These are phyloP conservation scores for Scedosporium aurantiacum DNA, from an alignment of 2,329 filamentous ascomycete species.

Conservation along the genomic window DNA sequence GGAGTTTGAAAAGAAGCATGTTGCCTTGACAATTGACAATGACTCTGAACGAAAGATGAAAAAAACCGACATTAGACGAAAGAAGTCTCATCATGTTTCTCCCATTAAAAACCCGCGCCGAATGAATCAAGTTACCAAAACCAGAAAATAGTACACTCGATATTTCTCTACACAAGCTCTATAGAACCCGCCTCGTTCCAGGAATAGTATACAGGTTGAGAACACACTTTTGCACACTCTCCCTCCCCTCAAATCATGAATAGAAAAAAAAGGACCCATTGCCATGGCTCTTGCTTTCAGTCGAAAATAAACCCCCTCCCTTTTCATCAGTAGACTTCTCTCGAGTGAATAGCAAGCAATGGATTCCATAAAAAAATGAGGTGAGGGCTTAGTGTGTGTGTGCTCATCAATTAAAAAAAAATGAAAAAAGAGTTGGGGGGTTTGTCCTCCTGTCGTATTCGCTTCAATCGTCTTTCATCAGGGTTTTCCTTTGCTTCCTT, in stretches of 20 bases:
- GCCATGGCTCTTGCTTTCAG: too few species aligned
- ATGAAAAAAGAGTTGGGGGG: background rate
- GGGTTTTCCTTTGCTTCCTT: background rate
- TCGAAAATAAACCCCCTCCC: too few species aligned
- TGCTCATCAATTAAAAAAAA: background rate
- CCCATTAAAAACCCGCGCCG: too few species aligned
- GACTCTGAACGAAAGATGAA: too few species aligned
- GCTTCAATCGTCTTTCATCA: conserved; percentile 4
- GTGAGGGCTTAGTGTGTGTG: background rate
- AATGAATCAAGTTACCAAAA: background rate
- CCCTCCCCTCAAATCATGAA: background rate
- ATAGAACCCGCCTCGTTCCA: background rate
- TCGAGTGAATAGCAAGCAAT: too few species aligned
- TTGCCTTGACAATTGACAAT: too few species aligned
- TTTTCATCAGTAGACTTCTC: too few species aligned
- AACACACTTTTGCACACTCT: conserved; percentile 8
- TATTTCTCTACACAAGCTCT: background rate
- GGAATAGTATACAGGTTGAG: background rate
- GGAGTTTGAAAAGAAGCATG: too few species aligned
- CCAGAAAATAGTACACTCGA: background rate
- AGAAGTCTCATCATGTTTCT: too few species aligned
- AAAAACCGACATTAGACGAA: too few species aligned
- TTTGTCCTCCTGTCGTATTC: background rate
- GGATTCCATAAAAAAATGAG: too few species aligned
- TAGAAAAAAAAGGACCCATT: too few species aligned